A percentile compares a stretch with the other conserved stretches of the same genome.
phyloP scores from a whole-genome alignment of 768 basidiomycete genomes.

The Podaxis sp. region DNA sequence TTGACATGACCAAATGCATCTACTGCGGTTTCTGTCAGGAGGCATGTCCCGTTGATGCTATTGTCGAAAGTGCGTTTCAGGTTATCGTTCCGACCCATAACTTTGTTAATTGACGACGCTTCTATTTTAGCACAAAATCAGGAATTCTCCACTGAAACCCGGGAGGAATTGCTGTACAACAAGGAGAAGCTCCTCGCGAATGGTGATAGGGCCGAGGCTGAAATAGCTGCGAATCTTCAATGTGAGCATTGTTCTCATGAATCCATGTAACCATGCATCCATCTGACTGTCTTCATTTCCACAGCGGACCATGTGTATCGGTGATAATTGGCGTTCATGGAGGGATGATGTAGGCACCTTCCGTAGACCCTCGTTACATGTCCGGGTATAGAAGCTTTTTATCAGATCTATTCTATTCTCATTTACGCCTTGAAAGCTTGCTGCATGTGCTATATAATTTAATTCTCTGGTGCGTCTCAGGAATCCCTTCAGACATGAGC shows the following conservation, averaged over 20 bases:
- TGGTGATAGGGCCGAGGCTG: conserved; percentile 95
- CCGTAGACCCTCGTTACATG: conserved; percentile 13
- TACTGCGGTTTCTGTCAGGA: conserved; percentile 99
- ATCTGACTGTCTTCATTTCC: conserved; percentile 24
- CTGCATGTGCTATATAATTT: neutral
- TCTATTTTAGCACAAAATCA: conserved; percentile 82
- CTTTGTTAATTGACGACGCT: conserved; percentile 9
- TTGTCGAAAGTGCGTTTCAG: conserved; percentile 86
- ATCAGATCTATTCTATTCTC: conserved; percentile 10
- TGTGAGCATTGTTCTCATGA: conserved; percentile 40
- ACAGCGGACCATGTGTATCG: conserved; percentile 88
- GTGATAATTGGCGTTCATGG: conserved; percentile 33
- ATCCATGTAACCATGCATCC: conserved; percentile 18
- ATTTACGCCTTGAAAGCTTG: conserved; percentile 4
- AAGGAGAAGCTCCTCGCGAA: conserved; percentile 98
- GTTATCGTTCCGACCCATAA: conserved; percentile 3
- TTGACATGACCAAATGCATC: conserved; percentile 99
- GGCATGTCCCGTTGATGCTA: conserved; percentile 98
- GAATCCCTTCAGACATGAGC: neutral
- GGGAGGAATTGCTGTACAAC: conserved; percentile 98
- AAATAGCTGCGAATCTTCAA: conserved; percentile 93
- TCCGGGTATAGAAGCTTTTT: conserved; percentile 16
- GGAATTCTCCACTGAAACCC: conserved; percentile 96
- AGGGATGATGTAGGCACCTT: conserved; percentile 9
- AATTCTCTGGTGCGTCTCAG: neutral